Percentiles rank a stretch among this genome's conserved stretches.
phyloP scores from a whole-genome alignment of 2,329 filamentous ascomycete species.

The Aspergillus caelatus region DNA sequence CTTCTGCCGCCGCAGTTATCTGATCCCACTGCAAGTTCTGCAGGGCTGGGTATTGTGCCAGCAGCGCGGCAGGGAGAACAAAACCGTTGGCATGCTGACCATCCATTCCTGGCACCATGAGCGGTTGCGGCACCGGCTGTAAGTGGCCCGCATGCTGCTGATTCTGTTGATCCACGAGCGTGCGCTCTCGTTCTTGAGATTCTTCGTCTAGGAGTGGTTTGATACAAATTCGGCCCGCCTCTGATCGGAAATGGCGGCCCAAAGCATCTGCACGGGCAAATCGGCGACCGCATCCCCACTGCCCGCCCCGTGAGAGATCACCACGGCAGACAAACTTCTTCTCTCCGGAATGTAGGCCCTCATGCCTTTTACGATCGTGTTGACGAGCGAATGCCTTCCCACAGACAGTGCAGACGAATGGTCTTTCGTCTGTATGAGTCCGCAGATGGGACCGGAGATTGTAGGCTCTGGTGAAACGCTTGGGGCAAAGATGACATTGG shows the following conservation, averaged over 20 bases:
- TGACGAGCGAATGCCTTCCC: slow-evolving; percentile 97
- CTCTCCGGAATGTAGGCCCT: slow-evolving; percentile 92
- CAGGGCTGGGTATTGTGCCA: slow-evolving; percentile 92
- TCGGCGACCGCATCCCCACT: slow-evolving; percentile 90
- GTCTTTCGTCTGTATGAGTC: slow-evolving; percentile 95
- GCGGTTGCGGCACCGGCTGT: slow-evolving; percentile 58
- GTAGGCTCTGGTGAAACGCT: slow-evolving; percentile 94
- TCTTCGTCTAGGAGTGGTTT: slow-evolving; percentile 97
- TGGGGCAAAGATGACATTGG: slow-evolving; percentile 90
- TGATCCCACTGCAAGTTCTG: slow-evolving; percentile 88
- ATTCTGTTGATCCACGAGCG: slow-evolving; percentile 73
- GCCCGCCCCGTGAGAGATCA: slow-evolving; percentile 76
- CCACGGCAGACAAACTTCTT: slow-evolving; percentile 99
- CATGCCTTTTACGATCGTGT: slow-evolving; percentile 95
- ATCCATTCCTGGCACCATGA: slow-evolving; percentile 63
- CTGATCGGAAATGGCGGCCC: slow-evolving; percentile 90
- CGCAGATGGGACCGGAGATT: slow-evolving; percentile 93
- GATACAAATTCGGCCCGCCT: slow-evolving; percentile 94
- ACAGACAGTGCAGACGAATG: slow-evolving; percentile 95
- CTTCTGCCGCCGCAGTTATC: slow-evolving; percentile 62
- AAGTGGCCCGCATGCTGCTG: slow-evolving; percentile 58
- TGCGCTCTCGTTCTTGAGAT: slow-evolving; percentile 75
- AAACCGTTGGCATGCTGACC: slow-evolving; percentile 64
- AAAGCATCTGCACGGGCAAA: slow-evolving; percentile 96
- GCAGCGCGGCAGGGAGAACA: slow-evolving; percentile 78